Percentiles rank a stretch among this genome's conserved stretches.
phyloP scores from a whole-genome alignment of 805 yeast genomes.

The Blastobotrys terrestris region DNA sequence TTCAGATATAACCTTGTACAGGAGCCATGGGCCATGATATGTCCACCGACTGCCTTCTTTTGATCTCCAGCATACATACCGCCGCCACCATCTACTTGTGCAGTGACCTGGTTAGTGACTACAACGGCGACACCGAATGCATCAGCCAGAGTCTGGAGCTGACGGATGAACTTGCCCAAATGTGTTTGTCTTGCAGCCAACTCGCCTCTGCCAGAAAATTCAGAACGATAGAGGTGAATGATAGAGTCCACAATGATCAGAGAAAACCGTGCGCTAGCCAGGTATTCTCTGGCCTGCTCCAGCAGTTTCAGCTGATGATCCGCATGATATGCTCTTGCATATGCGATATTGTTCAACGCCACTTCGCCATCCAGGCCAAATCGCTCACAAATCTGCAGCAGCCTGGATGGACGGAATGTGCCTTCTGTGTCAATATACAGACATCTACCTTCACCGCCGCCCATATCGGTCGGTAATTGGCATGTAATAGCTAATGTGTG shows the following conservation, averaged over 20 bases:
- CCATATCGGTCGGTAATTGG: slow-evolving; percentile 92
- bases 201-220: slow-evolving; percentile 93
- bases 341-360: slow-evolving; percentile 94
- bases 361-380: slow-evolving; percentile 89
- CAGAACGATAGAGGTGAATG: slow-evolving; percentile 94
- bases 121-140: slow-evolving; percentile 97
- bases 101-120: slow-evolving; percentile 93
- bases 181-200: slow-evolving; percentile 90
- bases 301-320: slow-evolving; percentile 88
- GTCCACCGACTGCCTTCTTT: slow-evolving; percentile 97
- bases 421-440: slow-evolving; percentile 95
- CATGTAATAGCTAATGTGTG: slow-evolving; percentile 96
- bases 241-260: slow-evolving; percentile 91
- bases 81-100: slow-evolving; percentile 87
- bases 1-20: slow-evolving; percentile 87
- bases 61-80: slow-evolving; percentile 88
- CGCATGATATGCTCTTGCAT: slow-evolving; percentile 94
- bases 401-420: slow-evolving; percentile 87
- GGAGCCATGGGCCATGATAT: slow-evolving; percentile 93
- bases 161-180: slow-evolving; percentile 88
- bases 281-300: slow-evolving; percentile 89
- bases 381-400: slow-evolving; percentile 83
- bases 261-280: slow-evolving; percentile 90
- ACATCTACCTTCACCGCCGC: slow-evolving; percentile 98
- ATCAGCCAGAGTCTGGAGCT: slow-evolving; percentile 88